Base-by-base conservation (phyloP, 495 filamentous ascomycete species). In the Neurospora pannonica region DNA sequence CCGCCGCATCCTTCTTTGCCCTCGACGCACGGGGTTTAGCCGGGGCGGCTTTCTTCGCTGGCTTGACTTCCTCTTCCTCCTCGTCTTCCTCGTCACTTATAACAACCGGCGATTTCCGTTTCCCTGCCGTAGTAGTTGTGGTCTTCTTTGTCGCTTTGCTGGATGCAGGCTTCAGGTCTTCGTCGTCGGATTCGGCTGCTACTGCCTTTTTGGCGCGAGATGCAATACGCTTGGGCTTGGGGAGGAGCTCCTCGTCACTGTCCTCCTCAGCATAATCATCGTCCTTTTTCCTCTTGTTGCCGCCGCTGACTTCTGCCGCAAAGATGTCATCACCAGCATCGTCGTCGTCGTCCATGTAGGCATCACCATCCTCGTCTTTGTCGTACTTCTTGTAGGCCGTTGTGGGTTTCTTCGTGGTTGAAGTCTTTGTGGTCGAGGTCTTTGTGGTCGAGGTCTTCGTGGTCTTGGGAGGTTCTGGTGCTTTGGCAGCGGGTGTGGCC, bases 321-420 rank as follows among this genome's bases (percentile, higher is more conserved):
- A 91, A 92, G 19, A 94, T 92, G 76, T 95, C 92, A 74, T 94
- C 92, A 15, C 86, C 89, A 6, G 86, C 91, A 71, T 92, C 88
- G n/a, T 85, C 83, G 71, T 87, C 89, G 71, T 91, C 91, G 42
- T 91, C 88, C 71, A 89, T 73, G 39, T 87, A 82, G 38, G 83
- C 87, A 76, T 88, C 86, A 2, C 83, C 84, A 38, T 89, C 85
- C 21, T 86, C 80, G 48, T 79, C 76, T 5, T 74, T 60, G 70
- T 74, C 77, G 71, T 82, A 73, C 54, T 81, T 78, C 70, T 79
- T 80, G 71, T 79, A 77, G 7, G 75, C 72, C 7, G 78, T 78
- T 0, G 78, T 74, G 24, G 82, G 31, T 43, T 81, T 82, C 74
- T 81, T 84, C 43, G 80, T 80, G 42, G 79, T 36, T 70, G 54